phyloP scores from a whole-genome alignment of 1,284 basidiomycete genomes.

The Pseudozyma hubeiensis region DNA sequence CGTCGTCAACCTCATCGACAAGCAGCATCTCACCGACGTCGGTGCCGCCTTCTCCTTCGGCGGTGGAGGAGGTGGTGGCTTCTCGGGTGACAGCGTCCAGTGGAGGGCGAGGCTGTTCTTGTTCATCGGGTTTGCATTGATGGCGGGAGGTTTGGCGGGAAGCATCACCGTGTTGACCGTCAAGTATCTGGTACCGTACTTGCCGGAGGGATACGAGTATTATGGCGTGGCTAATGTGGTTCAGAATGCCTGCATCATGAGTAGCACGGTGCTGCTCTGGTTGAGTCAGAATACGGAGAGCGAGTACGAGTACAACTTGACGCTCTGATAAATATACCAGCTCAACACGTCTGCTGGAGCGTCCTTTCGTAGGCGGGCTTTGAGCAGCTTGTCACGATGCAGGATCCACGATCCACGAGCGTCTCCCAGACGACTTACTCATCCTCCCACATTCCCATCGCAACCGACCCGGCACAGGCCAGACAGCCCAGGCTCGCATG shows the following conservation, averaged over 20 bases:
- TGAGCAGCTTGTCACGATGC: too few species aligned
- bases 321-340: too few species aligned
- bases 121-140: slow-evolving; percentile 94
- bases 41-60: slow-evolving; percentile 58
- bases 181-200: slow-evolving; percentile 85
- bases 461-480: too few species aligned
- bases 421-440: too few species aligned
- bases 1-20: slow-evolving; percentile 93
- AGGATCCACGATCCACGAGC: too few species aligned
- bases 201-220: slow-evolving; percentile 81
- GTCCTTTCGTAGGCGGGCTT: too few species aligned
- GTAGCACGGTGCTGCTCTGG: slow-evolving; percentile 87
- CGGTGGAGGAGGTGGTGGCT: slow-evolving; percentile 67
- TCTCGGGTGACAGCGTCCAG: slow-evolving; percentile 77
- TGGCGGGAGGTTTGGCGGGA: slow-evolving; percentile 95
- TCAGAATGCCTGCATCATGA: slow-evolving; percentile 91
- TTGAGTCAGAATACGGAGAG: slow-evolving; percentile 81
- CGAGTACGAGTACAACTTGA: slow-evolving; percentile 89
- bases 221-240: slow-evolving; percentile 95
- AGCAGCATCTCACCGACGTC: slow-evolving; percentile 80
- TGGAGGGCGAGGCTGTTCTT: slow-evolving; percentile 89
- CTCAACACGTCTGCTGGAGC: slow-evolving; percentile 19
- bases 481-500: too few species aligned
- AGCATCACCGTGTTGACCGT: slow-evolving; percentile 89
- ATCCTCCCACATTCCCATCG: too few species aligned